Percentiles rank a stretch among this genome's conserved stretches.
These are phyloP conservation scores for Discostella stelligeroides DNA, from an alignment of 108 stramenopile species.

Conservation along the genomic window DNA sequence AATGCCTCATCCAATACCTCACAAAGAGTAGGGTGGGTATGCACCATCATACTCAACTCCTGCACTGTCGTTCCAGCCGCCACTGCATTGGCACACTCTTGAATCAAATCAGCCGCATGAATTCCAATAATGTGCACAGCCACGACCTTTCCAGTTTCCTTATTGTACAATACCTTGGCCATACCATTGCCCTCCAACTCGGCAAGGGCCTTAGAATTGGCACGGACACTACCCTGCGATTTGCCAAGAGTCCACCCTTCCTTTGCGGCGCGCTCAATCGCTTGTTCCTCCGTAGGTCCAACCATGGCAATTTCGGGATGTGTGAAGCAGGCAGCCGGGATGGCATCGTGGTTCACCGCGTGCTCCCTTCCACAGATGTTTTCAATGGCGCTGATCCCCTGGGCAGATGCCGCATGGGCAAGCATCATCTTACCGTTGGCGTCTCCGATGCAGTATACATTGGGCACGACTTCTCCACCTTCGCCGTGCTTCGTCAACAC, in stretches of 20 bases:
- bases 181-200: slow-evolving; percentile 98
- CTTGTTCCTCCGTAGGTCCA: slow-evolving; percentile 96
- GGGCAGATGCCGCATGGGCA: slow-evolving; percentile 97
- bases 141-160: slow-evolving; percentile 95
- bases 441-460: slow-evolving; percentile 99
- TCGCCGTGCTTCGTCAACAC: slow-evolving; percentile 88
- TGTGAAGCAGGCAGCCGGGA: slow-evolving; percentile 98
- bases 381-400: slow-evolving; percentile 97
- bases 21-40: slow-evolving; percentile 98
- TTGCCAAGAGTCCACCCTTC: slow-evolving; percentile 97
- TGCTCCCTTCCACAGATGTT: slow-evolving; percentile 92
- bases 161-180: slow-evolving; percentile 98
- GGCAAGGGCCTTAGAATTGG: slow-evolving; percentile 98
- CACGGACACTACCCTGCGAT: slow-evolving; percentile 91
- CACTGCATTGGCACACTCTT: slow-evolving; percentile 98
- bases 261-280: slow-evolving; percentile 86
- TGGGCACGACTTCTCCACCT: slow-evolving; percentile 81
- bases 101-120: slow-evolving; percentile 98
- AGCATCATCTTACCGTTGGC: slow-evolving; percentile 99
- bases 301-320: slow-evolving; percentile 99
- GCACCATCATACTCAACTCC: slow-evolving; percentile 98
- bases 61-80: slow-evolving; percentile 96
- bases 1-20: slow-evolving; percentile 99
- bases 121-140: slow-evolving; percentile 98
- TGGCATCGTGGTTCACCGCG: slow-evolving; percentile 91